Percentiles rank a stretch among this genome's conserved stretches.
phyloP scores from a whole-genome alignment of 2,329 filamentous ascomycete species.

The Basipetospora sp. region DNA sequence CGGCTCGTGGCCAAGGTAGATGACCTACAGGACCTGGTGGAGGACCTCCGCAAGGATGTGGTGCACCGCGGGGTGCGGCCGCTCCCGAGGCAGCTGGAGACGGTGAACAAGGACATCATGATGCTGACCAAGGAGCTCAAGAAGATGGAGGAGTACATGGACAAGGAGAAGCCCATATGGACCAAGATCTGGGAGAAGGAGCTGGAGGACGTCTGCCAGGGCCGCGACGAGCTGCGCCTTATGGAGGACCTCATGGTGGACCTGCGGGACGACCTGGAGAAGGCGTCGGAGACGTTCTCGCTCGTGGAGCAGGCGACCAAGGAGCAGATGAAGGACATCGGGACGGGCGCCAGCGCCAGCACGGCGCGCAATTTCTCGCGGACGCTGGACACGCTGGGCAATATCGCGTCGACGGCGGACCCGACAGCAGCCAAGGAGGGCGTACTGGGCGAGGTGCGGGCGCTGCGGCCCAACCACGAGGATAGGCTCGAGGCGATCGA shows the following conservation, averaged over 20 bases:
- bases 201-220: constrained; percentile 86
- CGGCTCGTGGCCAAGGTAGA: constrained; percentile 83
- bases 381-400: constrained; percentile 37
- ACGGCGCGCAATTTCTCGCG: constrained; percentile 42
- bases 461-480: constrained; percentile 87
- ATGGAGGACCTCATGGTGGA: constrained; percentile 91
- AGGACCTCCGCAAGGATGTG: constrained; percentile 94
- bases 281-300: constrained; percentile 82
- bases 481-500: constrained; percentile 88
- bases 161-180: constrained; percentile 87
- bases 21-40: constrained; percentile 90
- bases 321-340: constrained; percentile 73
- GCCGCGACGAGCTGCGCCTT: constrained; percentile 84
- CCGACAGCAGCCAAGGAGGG: constrained; percentile 76
- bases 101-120: constrained; percentile 76
- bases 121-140: constrained; percentile 71
- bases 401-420: constrained; percentile 43
- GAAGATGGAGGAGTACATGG: constrained; percentile 86
- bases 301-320: constrained; percentile 97
- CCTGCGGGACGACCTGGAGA: constrained; percentile 85
- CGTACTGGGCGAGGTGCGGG: constrained; percentile 81
- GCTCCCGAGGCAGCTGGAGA: constrained; percentile 75
- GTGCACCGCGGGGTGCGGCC: constrained; percentile 85
- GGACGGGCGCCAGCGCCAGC: constrained; percentile 33
- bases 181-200: constrained; percentile 99